Evolutionary conservation across 257 asterid species (phyloP), one percentile per base, ranked within the genome.

Genomic region (Solanum appendiculatum): DNA sequence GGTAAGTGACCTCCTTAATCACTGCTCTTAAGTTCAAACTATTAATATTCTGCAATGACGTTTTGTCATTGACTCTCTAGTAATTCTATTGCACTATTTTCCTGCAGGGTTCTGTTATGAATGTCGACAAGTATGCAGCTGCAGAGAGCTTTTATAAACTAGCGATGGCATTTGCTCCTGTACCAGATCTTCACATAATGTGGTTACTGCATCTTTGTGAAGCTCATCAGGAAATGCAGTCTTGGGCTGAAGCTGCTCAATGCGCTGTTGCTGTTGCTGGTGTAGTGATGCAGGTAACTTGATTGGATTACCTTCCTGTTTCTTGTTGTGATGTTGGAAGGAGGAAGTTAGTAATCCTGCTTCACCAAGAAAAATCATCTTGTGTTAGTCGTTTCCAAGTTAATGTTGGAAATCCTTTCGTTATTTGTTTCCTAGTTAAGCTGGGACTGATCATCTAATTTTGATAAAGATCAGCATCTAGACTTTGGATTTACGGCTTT

Each of bases 221-320:
- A 88, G 99, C 99, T 10, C 99, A 97, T 94, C 99, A 97, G 91
- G 99, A 97, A 92, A 97, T 97, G 99, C 99, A 96, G 89, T 97
- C 99, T 84, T 97, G 99, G 99, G 99, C 99, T 91, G 99, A 97
- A 93, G 99, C 99, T 86, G 99, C 99, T 14, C 94, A 97, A 90
- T 97, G 99, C 90, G 99, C 99, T 87, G 99, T 96, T 84, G 99
- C 98, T 91, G 99, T 97, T 88, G 99, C 99, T 87, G 99, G 99
- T 69, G 99, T 97, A 58, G 98, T 97, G 88, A 97, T 96, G 98
- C 99, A 95, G 97, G 99, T 95, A 66, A 44, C 48, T 42, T 83
- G 54, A 86, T 69, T 81, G 29, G 44, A 1, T 48, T 77, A 34
- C 54, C 64, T 84, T 87, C 48, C 51, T 46, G 27, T 86, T 87